These are phyloP conservation scores for Blastosporella zonata DNA, from an alignment of 1,284 basidiomycete species.

Conservation along the genomic window DNA sequence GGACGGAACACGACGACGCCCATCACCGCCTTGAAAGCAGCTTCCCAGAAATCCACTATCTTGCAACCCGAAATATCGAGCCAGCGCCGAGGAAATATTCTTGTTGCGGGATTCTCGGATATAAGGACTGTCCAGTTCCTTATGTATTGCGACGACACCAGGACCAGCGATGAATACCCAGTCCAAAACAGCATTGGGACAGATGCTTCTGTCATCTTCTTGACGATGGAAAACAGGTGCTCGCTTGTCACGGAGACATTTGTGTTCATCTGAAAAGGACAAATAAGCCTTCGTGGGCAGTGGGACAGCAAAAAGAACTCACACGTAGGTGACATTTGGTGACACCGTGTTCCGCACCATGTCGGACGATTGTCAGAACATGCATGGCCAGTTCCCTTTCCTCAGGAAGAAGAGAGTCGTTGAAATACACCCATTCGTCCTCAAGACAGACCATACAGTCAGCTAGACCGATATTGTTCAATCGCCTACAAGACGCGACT, in stretches of 20 bases:
- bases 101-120: slow-evolving; percentile 40
- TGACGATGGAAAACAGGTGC: slow-evolving; percentile 33
- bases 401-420: slow-evolving; percentile 31
- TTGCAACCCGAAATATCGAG: slow-evolving; percentile 64
- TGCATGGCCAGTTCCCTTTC: slow-evolving; percentile 35
- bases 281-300: not conserved
- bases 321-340: slow-evolving; percentile 47
- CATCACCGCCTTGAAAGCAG: slow-evolving; percentile 64
- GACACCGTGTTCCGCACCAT: slow-evolving; percentile 45
- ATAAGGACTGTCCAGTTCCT: slow-evolving; percentile 58
- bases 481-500: slow-evolving; percentile 48
- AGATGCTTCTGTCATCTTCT: slow-evolving; percentile 42
- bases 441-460: slow-evolving; percentile 61
- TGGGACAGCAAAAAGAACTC: slow-evolving; percentile 22
- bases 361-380: slow-evolving; percentile 41
- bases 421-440: slow-evolving; percentile 36
- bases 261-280: slow-evolving; percentile 23
- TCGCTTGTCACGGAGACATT: slow-evolving; percentile 22
- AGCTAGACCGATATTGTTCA: slow-evolving; percentile 40
- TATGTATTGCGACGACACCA: slow-evolving; percentile 53
- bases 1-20: slow-evolving; percentile 67
- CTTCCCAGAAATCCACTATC: slow-evolving; percentile 65
- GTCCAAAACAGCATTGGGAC: slow-evolving; percentile 64
- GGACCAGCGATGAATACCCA: slow-evolving; percentile 57
- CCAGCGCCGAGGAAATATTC: slow-evolving; percentile 72